Base-by-base conservation (phyloP, 2,329 filamentous ascomycete species). In the Verticillium isaacii region DNA sequence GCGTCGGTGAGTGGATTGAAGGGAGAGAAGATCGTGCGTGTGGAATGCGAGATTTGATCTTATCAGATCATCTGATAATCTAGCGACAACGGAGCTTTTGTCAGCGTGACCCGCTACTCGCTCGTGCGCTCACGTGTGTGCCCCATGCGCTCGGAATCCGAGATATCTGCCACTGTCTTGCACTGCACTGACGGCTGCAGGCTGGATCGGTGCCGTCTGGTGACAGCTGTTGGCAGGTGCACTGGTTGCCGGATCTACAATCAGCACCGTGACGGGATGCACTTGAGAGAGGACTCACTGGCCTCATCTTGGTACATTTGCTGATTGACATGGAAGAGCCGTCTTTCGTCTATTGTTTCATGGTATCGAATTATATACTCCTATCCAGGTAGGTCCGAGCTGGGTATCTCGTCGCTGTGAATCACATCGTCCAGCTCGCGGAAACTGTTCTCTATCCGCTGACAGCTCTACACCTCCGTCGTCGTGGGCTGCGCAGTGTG, bases 21-120 rank as follows among this genome's bases (percentile, higher is more conserved):
- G 25, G 17, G 50, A 34, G 32, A 15, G 9, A 29, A 5, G n/a
- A 39, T 15, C 14, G 29, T 56, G 55, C 39, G 55, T n/a, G 9
- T 29, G 56, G 34, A 56, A 57, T 54, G 54, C 29, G 57, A 32
- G 56, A 62, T 59, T 60, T 60, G 52, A 65, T 65, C 64, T 64
- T 64, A 65, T 65, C 62, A 64, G 64, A 65, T 65, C 60, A 65
- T 65, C 64, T 65, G 62, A 65, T 58, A 50, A 60, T 54, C 59
- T 57, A 60, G 61, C 63, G 63, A 32, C 63, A 64, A 63, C 59
- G 32, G 11, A 57, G 52, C 58, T n/a, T 29, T 37, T 50, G 19
- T 12, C 45, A 25, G 45, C 19, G 7, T 52, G 19, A 25, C 45
- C 45, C 45, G 19, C 45, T 19, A 19, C 45, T 29, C 29, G 5